phyloP scores from a whole-genome alignment of 2,329 filamentous ascomycete species.

The Colletotrichum scovillei region DNA sequence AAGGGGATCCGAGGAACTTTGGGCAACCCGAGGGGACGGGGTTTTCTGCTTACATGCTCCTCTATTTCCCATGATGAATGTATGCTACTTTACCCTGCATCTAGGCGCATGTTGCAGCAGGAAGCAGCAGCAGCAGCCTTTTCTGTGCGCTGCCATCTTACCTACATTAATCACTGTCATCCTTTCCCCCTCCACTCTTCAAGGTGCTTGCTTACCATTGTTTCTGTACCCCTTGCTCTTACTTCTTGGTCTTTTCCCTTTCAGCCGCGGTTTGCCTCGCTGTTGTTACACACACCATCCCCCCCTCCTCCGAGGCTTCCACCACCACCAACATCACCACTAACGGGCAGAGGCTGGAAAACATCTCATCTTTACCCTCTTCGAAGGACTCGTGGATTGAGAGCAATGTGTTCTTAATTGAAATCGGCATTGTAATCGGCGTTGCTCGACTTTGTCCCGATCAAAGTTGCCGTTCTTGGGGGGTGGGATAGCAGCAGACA shows the following conservation, averaged over 20 bases:
- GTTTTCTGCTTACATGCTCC: slow-evolving; percentile 2
- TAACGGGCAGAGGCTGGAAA: neutral
- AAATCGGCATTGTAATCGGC: too few species aligned
- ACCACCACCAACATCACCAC: neutral
- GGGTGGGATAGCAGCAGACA: neutral
- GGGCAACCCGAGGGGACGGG: neutral
- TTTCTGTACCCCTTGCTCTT: slow-evolving; percentile 1
- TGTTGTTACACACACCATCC: neutral
- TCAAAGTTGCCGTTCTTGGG: neutral
- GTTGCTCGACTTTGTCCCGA: neutral
- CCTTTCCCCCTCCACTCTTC: neutral
- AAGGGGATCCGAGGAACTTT: neutral
- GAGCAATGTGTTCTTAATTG: too few species aligned
- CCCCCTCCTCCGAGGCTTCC: neutral
- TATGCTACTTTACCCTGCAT: slow-evolving; percentile 1
- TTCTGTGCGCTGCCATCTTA: neutral
- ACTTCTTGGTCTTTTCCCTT: neutral
- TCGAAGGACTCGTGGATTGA: neutral
- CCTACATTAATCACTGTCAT: neutral
- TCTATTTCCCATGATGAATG: neutral
- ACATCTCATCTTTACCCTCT: neutral
- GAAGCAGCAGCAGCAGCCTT: neutral
- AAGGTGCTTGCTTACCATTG: neutral
- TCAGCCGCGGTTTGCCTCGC: slow-evolving; percentile 1
- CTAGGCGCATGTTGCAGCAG: slow-evolving; percentile 10